Evolutionary conservation across 768 basidiomycete genomes (phyloP), one percentile per base, ranked within the genome.

Genomic region (Trichaptum fuscoviolaceum): DNA sequence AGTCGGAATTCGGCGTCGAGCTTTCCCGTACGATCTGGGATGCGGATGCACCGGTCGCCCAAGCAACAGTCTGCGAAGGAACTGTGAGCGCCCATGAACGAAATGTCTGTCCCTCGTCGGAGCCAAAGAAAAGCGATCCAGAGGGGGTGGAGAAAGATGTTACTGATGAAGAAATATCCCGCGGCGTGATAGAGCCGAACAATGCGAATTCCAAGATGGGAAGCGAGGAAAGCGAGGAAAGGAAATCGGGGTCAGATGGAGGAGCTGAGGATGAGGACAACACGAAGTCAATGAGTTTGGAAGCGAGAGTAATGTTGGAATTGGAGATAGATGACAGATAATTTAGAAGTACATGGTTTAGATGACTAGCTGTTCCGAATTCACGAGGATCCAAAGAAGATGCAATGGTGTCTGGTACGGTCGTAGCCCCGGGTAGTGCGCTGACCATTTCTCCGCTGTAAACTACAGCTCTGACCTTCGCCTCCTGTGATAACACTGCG

Each of bases 191-290:
- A 17, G 81, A 76, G 7, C 88, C 88, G 71, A 89, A 89, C n/a
- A 89, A 71, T 0, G 86, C 87, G 3, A 88, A 85, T 74, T 89
- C 88, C 36, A 90, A 71, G 0, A 76, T 67, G 25, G 87, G 88
- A 59, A 89, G 75, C 0, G 76, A 71, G 12, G 79, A 68, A n/a
- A 87, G 70, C 2, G 80, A 76, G 63, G 75, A 71, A 64, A 76
- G 80, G 6, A 86, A 74, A 17, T 74, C 57, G 10, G 83, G 78
- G 26, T 77, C 70, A 23, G 74, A 74, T 4, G 77, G 69, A 3
- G 85, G 84, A 12, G 76, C 73, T 17, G 77, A 74, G 10, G 74
- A 70, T 18, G 74, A 73, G 5, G 77, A 76, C 18, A 87, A 74
- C 52, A 89, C 77, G 69, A 81, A 87, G 57, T 79, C 69, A 59